phyloP scores from a whole-genome alignment of 768 basidiomycete species.

The Gymnopilus dilepis region DNA sequence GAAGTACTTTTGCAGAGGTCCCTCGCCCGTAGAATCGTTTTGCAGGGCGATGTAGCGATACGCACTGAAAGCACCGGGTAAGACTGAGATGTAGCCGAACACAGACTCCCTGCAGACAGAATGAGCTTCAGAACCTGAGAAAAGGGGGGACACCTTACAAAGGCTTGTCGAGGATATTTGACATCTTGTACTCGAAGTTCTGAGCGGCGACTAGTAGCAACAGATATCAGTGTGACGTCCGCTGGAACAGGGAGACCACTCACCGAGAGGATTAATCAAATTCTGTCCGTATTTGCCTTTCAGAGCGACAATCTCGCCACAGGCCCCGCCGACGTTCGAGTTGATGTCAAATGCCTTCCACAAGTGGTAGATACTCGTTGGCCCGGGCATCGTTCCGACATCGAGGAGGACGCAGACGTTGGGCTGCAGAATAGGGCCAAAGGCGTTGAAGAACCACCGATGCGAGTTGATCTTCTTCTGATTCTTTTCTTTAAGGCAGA shows the following conservation, averaged over 20 bases:
- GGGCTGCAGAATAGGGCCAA: conserved; percentile 80
- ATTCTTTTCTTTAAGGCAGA: conserved; percentile 92
- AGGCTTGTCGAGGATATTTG: conserved; percentile 92
- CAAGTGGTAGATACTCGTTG: conserved; percentile 87
- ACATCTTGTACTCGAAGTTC: conserved; percentile 96
- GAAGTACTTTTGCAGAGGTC: conserved; percentile 95
- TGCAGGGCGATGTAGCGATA: conserved; percentile 91
- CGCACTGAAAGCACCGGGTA: conserved; percentile 92
- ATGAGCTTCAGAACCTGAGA: background rate
- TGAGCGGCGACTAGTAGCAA: conserved; percentile 73
- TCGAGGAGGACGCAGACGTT: conserved; percentile 94
- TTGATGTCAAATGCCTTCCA: conserved; percentile 97
- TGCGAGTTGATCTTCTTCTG: conserved; percentile 97
- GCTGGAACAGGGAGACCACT: background rate
- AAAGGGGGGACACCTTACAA: conserved; percentile 36
- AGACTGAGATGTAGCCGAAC: conserved; percentile 93
- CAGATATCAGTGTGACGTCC: background rate
- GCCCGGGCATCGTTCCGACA: conserved; percentile 81
- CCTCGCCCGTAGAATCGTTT: conserved; percentile 83
- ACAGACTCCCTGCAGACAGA: conserved; percentile 69
- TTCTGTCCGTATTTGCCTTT: conserved; percentile 85
- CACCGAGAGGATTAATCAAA: conserved; percentile 75
- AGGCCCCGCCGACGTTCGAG: conserved; percentile 89
- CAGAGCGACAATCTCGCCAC: conserved; percentile 93
- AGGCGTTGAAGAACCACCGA: conserved; percentile 94